Conservation (phyloP, 2,329 filamentous ascomycete genomes). For the Aurifilum marmelostoma region DNA sequence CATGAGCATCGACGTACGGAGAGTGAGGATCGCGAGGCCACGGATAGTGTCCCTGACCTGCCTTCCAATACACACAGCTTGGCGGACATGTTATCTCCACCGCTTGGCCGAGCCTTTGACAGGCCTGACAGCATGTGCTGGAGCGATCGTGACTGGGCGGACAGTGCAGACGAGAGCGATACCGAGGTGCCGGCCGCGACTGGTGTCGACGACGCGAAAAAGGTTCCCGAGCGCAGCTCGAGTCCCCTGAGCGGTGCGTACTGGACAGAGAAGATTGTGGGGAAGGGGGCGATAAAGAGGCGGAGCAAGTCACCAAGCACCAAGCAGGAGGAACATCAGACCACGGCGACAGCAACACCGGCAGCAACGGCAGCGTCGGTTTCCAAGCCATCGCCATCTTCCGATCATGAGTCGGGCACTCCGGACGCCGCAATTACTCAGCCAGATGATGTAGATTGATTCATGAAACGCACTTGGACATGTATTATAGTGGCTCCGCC, state of each 20-base stretch:
- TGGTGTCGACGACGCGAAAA: conserved; percentile 30
- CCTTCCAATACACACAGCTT: conserved; percentile 33
- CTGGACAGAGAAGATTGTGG: conserved; percentile 57
- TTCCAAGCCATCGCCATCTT: background rate
- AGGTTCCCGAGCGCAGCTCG: conserved; percentile 31
- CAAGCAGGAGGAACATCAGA: conserved; percentile 10
- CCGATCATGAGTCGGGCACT: background rate
- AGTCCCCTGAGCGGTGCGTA: conserved; percentile 41
- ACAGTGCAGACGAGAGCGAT: conserved; percentile 54
- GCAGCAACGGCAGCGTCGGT: background rate
- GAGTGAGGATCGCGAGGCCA: conserved; percentile 44
- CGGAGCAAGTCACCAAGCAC: conserved; percentile 19
- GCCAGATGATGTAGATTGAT: conserved; percentile 26
- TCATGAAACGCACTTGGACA: background rate
- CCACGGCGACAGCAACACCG: background rate
- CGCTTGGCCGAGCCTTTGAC: conserved; percentile 36
- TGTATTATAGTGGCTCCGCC: background rate
- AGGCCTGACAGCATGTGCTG: conserved; percentile 61
- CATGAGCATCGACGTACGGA: conserved; percentile 32
- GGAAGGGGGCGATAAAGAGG: conserved; percentile 33
- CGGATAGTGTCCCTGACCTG: conserved; percentile 52
- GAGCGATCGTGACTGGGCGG: conserved; percentile 68
- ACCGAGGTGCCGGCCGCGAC: conserved; percentile 13
- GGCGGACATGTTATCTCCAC: conserved; percentile 27
- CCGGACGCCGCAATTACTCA: conserved; percentile 7